Evolutionary conservation across 2,329 filamentous ascomycete species (phyloP), one percentile per base, ranked within the genome.

Genomic region (Penicillium crustosum): DNA sequence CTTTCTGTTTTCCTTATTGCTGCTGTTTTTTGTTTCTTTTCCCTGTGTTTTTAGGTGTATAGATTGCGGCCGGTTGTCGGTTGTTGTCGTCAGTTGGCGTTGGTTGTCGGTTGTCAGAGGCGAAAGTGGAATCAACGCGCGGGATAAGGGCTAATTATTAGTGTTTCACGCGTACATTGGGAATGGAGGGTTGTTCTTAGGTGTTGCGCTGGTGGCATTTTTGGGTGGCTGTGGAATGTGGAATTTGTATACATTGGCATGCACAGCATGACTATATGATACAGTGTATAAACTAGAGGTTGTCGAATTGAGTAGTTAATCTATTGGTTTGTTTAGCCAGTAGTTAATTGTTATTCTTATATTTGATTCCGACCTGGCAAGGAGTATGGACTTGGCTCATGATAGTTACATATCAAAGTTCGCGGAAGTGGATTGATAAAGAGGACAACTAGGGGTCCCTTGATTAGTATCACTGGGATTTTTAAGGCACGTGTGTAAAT

Each of bases 221-320:
- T 41, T 29, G 25, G 27, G 17, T 8, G 25, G 23, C 15, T 31
- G 41, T 53, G 54, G 54, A 57, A 57, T 57, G 54, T 31, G 19
- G 29, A 2, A 15, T 31, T 23, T 35, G 29, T 9, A 17, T 45
- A 31, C 15, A 33, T 39, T 25, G 21, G 35, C 5, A 29, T 27
- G 21, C n/a, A 54, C n/a, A 19, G 25, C 19, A 29, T 9, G 27
- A 49, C 17, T 25, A 13, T 17, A 29, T 27, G 12, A 21, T 13
- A 29, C 2, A 21, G 13, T 38, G 12, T 21, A 29, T 27, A 6
- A 38, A n/a, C 12, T 13, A 21, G 12, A 13, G 6, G 7, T 19
- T 19, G 1, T 50, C 2, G 23, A 38, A 8, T 29, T 27, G 8
- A 21, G 6, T 3, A 29, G 41, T 19, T 9, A 8, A 9, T 13